These are phyloP conservation scores for Boletus bicolor DNA, from an alignment of 768 basidiomycete genomes.

Conservation along the genomic window DNA sequence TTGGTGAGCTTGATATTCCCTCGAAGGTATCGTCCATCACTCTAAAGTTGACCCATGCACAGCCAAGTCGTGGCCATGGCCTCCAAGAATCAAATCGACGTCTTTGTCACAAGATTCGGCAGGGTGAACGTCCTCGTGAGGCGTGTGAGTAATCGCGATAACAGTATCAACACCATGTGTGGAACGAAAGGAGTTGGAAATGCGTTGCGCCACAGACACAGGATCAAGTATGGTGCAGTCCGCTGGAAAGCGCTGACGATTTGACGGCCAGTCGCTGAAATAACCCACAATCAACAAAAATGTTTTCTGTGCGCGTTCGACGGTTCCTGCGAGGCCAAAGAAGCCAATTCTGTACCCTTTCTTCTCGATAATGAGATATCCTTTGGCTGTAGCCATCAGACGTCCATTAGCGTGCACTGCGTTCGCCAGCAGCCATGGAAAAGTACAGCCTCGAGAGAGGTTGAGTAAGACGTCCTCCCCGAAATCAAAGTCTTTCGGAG, in stretches of 20 bases:
- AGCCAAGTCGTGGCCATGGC: conserved; percentile 10
- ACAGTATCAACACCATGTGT: neutral
- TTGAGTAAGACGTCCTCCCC: conserved; percentile 6
- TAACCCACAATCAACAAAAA: neutral
- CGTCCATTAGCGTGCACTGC: conserved; percentile 3
- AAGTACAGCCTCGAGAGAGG: conserved; percentile 2
- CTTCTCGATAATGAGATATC: conserved; percentile 4
- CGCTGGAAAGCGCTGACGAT: conserved; percentile 6
- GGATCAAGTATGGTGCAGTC: conserved; percentile 6
- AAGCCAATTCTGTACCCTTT: conserved; percentile 5
- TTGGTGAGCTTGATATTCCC: conserved; percentile 6
- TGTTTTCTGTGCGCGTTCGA: neutral
- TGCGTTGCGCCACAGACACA: conserved; percentile 6
- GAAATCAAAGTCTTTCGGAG: conserved; percentile 2
- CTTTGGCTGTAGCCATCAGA: conserved; percentile 4
- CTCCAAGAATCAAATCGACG: conserved; percentile 8
- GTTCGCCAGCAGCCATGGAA: conserved; percentile 14
- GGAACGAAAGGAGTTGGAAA: conserved; percentile 3
- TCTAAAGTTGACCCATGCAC: conserved; percentile 2
- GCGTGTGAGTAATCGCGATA: conserved; percentile 13
- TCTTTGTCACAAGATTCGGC: neutral
- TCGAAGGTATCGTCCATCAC: neutral
- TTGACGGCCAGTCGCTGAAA: conserved; percentile 4
- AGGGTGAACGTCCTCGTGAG: conserved; percentile 6
- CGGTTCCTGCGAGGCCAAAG: conserved; percentile 10